Conservation (phyloP, 2,329 filamentous ascomycete species). For the Neonectria magnoliae region DNA sequence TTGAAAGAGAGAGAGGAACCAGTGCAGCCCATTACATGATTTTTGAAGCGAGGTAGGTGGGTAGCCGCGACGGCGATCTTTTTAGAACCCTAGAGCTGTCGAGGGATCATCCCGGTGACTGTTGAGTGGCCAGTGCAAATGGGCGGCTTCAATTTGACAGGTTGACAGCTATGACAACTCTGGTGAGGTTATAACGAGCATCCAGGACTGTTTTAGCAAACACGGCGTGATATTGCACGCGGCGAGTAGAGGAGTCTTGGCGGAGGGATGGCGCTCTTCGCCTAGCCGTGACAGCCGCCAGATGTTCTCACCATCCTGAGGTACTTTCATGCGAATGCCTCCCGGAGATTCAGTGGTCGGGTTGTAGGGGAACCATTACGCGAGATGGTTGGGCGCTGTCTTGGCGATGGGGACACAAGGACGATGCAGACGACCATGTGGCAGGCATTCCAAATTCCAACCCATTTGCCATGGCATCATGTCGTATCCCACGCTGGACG, state of each 20-base stretch:
- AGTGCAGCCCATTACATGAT: neutral
- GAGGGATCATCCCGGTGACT: neutral
- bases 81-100: neutral
- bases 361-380: neutral
- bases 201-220: neutral
- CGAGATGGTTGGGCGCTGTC: neutral
- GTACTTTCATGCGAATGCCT: too few relatives aligned
- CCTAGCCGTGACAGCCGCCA: slow-evolving; percentile 15
- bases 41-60: neutral
- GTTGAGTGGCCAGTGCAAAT: neutral
- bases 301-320: slow-evolving; percentile 5
- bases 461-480: slow-evolving; percentile 1
- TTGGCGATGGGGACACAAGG: neutral
- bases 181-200: neutral
- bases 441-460: slow-evolving; percentile 2
- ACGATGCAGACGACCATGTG: neutral
- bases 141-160: slow-evolving; percentile 11
- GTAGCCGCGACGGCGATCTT: slow-evolving; percentile 5
- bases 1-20: neutral
- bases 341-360: neutral
- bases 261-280: slow-evolving; percentile 7
- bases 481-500: slow-evolving; percentile 15
- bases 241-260: neutral
- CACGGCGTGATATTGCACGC: neutral
- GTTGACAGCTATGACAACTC: slow-evolving; percentile 3